A percentile compares a stretch with the other conserved stretches of the same genome.
These are phyloP conservation scores for Cichorium intybus DNA, from an alignment of 140 eudicot species.

Conservation along the genomic window DNA sequence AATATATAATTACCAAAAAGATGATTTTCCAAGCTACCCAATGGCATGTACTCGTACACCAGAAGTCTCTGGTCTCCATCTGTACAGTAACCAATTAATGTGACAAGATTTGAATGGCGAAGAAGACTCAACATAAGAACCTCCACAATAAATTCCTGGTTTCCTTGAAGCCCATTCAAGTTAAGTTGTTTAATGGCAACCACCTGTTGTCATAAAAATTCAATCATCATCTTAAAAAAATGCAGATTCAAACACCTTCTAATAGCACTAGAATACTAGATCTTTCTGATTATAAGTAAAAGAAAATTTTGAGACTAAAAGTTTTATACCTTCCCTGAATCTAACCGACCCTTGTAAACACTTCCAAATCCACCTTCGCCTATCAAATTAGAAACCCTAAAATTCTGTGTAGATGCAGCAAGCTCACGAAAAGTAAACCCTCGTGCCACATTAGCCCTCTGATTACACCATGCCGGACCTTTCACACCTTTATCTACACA, in stretches of 20 bases:
- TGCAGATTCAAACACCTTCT: too few species aligned
- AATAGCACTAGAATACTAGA: too few species aligned
- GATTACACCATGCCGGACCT: conserved; percentile 24
- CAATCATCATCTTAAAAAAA: not conserved
- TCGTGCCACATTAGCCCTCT: conserved; percentile 52
- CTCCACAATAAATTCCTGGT: conserved; percentile 84
- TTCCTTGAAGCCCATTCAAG: conserved; percentile 78
- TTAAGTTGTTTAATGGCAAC: conserved; percentile 88
- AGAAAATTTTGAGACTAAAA: not conserved
- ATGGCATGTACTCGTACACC: conserved; percentile 87
- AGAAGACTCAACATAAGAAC: conserved; percentile 81
- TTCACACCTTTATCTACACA: conserved; percentile 41
- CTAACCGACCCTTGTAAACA: conserved; percentile 83
- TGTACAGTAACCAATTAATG: conserved; percentile 80
- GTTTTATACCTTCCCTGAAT: conserved; percentile 55
- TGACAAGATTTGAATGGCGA: conserved; percentile 87
- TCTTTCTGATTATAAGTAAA: not conserved
- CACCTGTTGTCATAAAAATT: conserved; percentile 39
- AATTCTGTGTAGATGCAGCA: conserved; percentile 73
- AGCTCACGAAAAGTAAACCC: conserved; percentile 81
- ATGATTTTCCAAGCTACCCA: conserved; percentile 86
- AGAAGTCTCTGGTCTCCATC: conserved; percentile 89
- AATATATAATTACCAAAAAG: conserved; percentile 60
- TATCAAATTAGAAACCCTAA: conserved; percentile 67
- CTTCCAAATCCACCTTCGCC: conserved; percentile 95